phyloP scores from a whole-genome alignment of 208 protist genomes.

The Leishmania arabica region DNA sequence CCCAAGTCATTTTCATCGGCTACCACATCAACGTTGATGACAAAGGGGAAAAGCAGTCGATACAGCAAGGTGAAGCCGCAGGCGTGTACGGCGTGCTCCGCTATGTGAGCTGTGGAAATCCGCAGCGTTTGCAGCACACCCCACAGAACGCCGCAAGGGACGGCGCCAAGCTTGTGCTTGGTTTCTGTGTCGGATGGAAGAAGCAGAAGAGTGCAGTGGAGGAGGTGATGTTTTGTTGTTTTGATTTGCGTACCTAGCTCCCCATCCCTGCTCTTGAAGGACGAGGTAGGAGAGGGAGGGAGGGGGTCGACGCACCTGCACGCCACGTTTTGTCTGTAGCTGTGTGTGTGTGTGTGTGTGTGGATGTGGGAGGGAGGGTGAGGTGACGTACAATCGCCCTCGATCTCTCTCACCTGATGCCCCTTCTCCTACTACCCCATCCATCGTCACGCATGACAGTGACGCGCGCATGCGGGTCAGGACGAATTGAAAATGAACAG shows the following conservation, averaged over 20 bases:
- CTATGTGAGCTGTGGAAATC: constrained; percentile 7
- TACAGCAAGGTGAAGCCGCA: constrained; percentile 25
- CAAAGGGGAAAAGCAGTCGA: neutral
- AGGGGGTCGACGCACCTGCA: neutral
- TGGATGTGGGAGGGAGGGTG: neutral
- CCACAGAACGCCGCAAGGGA: neutral
- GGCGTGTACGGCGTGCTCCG: constrained; percentile 10
- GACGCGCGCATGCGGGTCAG: neutral
- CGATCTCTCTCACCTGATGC: neutral
- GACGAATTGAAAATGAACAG: neutral
- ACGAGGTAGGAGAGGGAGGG: no score
- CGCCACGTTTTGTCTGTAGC: neutral
- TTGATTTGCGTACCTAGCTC: neutral
- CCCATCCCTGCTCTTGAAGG: neutral
- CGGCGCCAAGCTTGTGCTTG: neutral
- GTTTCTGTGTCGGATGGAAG: neutral
- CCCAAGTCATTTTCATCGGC: neutral
- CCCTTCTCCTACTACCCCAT: neutral
- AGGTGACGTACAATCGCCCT: neutral
- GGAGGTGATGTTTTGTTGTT: neutral
- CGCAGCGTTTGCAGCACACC: neutral
- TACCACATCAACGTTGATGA: neutral
- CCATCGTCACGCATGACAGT: neutral
- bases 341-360: neutral
- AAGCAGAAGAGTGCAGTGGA: neutral